phyloP scores from a whole-genome alignment of 495 filamentous ascomycete species.

The Penicillium diatomitis region DNA sequence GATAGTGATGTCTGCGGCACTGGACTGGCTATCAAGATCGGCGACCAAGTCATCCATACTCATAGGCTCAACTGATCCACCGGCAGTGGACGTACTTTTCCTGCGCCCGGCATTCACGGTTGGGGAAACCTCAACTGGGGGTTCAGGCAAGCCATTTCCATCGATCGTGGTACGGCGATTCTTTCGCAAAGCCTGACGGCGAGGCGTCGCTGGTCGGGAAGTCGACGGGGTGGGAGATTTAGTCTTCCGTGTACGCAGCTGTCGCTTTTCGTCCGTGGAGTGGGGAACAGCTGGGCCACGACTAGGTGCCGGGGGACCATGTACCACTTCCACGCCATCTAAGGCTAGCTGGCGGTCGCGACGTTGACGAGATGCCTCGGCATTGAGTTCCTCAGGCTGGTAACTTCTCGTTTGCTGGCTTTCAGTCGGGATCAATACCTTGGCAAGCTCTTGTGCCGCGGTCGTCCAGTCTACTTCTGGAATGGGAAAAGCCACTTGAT shows the following conservation, averaged over 20 bases:
- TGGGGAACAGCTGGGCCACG: constrained; percentile 6
- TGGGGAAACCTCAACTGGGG: constrained; percentile 33
- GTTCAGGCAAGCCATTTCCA: constrained; percentile 32
- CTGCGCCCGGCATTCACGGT: constrained; percentile 25
- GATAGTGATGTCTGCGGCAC: not conserved
- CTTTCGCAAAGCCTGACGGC: constrained; percentile 38
- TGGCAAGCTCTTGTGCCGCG: constrained; percentile 70
- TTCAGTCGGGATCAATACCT: constrained; percentile 64
- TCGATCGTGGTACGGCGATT: constrained; percentile 61
- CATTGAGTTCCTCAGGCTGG: constrained; percentile 64
- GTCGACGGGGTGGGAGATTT: constrained; percentile 38
- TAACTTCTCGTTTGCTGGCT: constrained; percentile 63
- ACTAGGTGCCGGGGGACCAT: constrained; percentile 8
- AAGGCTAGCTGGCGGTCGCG: constrained; percentile 51
- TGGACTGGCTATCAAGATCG: not conserved
- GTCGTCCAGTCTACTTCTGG: constrained; percentile 78
- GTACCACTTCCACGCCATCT: constrained; percentile 10
- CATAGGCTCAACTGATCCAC: constrained; percentile 9
- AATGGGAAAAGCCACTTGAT: constrained; percentile 51
- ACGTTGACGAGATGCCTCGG: constrained; percentile 50
- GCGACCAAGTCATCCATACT: not conserved
- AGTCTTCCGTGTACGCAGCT: constrained; percentile 63
- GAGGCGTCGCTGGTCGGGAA: constrained; percentile 34
- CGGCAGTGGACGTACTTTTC: constrained; percentile 20
- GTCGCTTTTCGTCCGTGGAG: constrained; percentile 49